A percentile compares a stretch with the other conserved stretches of the same genome.
Conservation (phyloP, 176 grass and related monocot genomes). For the Secale cereale region DNA sequence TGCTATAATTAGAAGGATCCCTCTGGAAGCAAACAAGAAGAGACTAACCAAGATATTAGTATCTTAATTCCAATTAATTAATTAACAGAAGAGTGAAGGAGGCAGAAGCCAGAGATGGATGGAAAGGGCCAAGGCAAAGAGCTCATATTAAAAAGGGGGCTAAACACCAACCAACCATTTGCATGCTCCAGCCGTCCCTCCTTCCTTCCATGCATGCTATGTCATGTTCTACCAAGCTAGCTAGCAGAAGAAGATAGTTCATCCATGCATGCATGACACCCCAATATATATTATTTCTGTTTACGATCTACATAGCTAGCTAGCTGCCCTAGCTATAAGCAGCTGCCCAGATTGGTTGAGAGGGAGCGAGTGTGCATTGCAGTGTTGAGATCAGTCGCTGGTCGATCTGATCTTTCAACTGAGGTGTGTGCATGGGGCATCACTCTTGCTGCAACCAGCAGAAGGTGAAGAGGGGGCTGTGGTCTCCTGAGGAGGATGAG, state of each 20-base stretch:
- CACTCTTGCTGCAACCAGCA: conserved; percentile 99
- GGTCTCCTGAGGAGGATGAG: conserved; percentile 99
- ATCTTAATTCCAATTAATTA: not conserved
- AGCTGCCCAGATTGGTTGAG: not conserved
- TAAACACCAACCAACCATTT: conserved; percentile 49
- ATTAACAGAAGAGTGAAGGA: conserved; percentile 33
- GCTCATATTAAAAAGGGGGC: conserved; percentile 42
- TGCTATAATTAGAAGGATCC: conserved; percentile 23
- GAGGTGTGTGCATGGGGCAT: conserved; percentile 69
- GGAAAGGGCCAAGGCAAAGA: not conserved
- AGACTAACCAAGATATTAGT: not conserved
- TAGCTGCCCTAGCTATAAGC: conserved; percentile 10
- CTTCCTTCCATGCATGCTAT: conserved; percentile 18
- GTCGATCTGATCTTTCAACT: not conserved
- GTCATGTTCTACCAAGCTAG: conserved; percentile 28
- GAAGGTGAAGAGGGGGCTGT: conserved; percentile 97
- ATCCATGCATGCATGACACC: not conserved
- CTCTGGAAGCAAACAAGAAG: conserved; percentile 16
- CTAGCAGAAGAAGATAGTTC: conserved; percentile 27
- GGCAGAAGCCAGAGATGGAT: conserved; percentile 38
- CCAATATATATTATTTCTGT: not conserved
- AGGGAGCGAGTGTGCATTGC: conserved; percentile 29
- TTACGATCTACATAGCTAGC: not conserved
- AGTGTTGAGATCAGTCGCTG: conserved; percentile 1
- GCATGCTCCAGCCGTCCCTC: not conserved